Conservation (phyloP, 2,329 filamentous ascomycete species). For the Hypoxylon sp. region DNA sequence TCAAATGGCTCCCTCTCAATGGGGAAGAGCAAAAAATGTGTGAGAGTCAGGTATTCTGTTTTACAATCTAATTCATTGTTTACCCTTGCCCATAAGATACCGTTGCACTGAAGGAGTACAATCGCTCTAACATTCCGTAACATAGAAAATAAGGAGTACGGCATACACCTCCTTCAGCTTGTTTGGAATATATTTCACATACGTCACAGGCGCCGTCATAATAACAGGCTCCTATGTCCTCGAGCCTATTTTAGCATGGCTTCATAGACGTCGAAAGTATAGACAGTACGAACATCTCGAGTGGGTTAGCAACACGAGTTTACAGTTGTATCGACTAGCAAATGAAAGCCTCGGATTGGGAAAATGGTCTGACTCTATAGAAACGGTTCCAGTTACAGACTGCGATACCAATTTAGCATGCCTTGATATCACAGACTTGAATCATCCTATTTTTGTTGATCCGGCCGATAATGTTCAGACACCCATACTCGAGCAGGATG, state of each 20-base stretch:
- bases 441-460: conserved; percentile 1
- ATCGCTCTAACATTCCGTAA: neutral
- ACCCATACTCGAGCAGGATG: neutral
- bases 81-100: neutral
- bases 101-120: neutral
- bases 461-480: neutral
- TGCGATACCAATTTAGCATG: neutral
- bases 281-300: conserved; percentile 17
- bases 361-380: conserved; percentile 7
- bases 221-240: conserved; percentile 15
- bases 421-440: neutral
- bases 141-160: conserved; percentile 32
- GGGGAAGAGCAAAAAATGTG: conserved; percentile 23
- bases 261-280: conserved; percentile 11
- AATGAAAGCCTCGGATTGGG: conserved; percentile 4
- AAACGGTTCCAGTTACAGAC: conserved; percentile 8
- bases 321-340: conserved; percentile 30
- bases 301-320: conserved; percentile 22
- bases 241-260: conserved; percentile 20
- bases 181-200: conserved; percentile 29
- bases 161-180: conserved; percentile 33
- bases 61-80: neutral
- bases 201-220: conserved; percentile 18
- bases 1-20: conserved; percentile 9
- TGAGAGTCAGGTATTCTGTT: conserved; percentile 23